Base-by-base conservation (phyloP, 129 eudicot species). In the Escallonia rubra region DNA sequence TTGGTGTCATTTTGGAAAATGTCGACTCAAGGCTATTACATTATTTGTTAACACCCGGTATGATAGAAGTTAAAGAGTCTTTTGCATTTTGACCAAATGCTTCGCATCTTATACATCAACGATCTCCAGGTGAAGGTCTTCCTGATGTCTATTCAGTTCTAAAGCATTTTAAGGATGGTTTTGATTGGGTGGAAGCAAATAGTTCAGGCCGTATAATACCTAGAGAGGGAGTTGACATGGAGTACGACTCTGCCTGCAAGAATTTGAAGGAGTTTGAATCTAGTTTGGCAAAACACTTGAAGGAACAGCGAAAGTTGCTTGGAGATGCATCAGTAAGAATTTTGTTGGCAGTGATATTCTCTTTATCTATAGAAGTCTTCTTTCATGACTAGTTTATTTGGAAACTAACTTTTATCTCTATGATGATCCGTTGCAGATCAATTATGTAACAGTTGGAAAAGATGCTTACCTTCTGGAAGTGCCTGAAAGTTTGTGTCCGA, bases 181-280 rank as follows among this genome's bases (percentile, higher is more conserved):
- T 94, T 74, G 96, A 90, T 72, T 94, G 99, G 99, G 83, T 60
- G 64, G 97, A 94, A 67, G 99, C 99, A 69, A 82, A 84, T 67
- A 78, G 48, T 49, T 78, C 97, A 41, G 99, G 99, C 49, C 99
- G 99, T 64, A 80, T 94, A 64, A 87, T 94, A 65, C 99, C 99
- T 57, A 86, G 82, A 63, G 96, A 84, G 55, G 99, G 99, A 65
- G 97, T 70, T 65, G 99, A 94, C 81, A 14, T 72, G 57, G 93
- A 84, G 68, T 94, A 86, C 65, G 99, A 94, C 75, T 72, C 78
- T 47, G 96, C 99, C 52, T 85, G 90, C 77, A 76, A 78, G 72
- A 70, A 62, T 38, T 81, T 94, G 74, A 72, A 70, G 57, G 94
- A 90, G 50, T 72, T 94, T 41, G 90, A 89, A 64, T 63, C 67